A percentile compares a stretch with the other conserved stretches of the same genome.
phyloP scores from a whole-genome alignment of 1,284 basidiomycete species.

The Leccinum subrobustum region DNA sequence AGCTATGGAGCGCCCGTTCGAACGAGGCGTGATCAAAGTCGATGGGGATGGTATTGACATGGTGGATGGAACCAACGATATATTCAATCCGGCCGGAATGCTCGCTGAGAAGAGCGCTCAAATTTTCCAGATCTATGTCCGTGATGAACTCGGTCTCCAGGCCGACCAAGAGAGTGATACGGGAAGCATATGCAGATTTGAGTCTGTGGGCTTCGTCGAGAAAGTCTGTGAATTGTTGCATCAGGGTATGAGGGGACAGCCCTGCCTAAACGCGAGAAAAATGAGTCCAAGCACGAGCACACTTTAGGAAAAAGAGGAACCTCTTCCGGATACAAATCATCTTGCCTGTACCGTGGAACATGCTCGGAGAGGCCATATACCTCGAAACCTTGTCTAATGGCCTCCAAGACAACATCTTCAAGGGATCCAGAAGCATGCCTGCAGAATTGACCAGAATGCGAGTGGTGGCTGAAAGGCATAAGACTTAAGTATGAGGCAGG shows the following conservation, averaged over 20 bases:
- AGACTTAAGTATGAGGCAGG: background rate
- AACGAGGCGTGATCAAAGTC: slow-evolving; percentile 86
- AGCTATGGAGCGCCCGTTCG: slow-evolving; percentile 53
- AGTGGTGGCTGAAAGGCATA: slow-evolving; percentile 92
- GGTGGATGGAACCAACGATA: slow-evolving; percentile 92
- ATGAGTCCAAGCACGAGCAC: slow-evolving; percentile 14
- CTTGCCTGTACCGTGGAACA: slow-evolving; percentile 78
- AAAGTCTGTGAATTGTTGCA: slow-evolving; percentile 65
- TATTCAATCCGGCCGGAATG: slow-evolving; percentile 71
- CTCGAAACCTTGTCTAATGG: slow-evolving; percentile 76
- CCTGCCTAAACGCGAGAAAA: slow-evolving; percentile 41
- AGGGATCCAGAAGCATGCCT: slow-evolving; percentile 81
- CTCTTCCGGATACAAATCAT: slow-evolving; percentile 96
- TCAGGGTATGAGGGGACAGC: slow-evolving; percentile 47
- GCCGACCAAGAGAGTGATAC: slow-evolving; percentile 82
- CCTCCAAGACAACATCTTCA: slow-evolving; percentile 78
- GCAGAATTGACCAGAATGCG: slow-evolving; percentile 97
- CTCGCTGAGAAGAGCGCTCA: slow-evolving; percentile 49
- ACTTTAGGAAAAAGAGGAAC: slow-evolving; percentile 40
- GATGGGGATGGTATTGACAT: slow-evolving; percentile 86
- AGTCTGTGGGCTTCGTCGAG: slow-evolving; percentile 77
- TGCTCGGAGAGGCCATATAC: slow-evolving; percentile 94
- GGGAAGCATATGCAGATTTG: slow-evolving; percentile 53
- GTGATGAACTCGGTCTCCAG: slow-evolving; percentile 94
- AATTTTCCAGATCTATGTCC: slow-evolving; percentile 55